Evolutionary conservation across 2,329 filamentous ascomycete genomes (phyloP).

Genomic region (Trichoderma asperellum): DNA sequence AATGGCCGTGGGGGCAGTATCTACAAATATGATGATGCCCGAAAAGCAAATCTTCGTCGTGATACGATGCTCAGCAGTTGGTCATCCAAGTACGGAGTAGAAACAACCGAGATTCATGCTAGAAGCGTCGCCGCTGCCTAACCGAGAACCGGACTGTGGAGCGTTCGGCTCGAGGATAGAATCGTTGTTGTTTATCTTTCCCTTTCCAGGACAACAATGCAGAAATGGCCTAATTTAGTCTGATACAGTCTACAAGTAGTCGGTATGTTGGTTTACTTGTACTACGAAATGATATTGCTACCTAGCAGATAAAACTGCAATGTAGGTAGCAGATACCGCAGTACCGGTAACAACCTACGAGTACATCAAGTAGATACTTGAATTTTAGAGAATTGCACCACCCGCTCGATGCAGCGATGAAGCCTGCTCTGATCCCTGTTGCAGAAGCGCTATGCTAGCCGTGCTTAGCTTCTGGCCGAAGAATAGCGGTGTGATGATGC

Average conservation of each 20-base stretch:
- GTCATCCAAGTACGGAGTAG: no score
- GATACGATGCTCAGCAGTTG: background rate
- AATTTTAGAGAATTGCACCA: background rate
- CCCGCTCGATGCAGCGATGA: background rate
- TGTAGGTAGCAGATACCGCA: background rate
- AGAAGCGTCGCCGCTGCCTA: background rate
- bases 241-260: background rate
- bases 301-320: background rate
- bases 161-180: background rate
- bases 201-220: background rate
- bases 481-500: slow-evolving; percentile 24
- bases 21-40: background rate
- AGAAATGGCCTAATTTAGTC: background rate
- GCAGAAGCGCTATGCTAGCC: slow-evolving; percentile 7
- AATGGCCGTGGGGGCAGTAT: background rate
- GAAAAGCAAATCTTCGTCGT: background rate
- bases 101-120: background rate
- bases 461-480: background rate
- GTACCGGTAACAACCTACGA: background rate
- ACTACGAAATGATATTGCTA: background rate
- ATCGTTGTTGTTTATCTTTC: background rate
- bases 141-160: background rate
- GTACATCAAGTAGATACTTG: background rate
- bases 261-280: background rate
- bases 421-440: slow-evolving; percentile 13